Conservation (phyloP, 1,284 basidiomycete genomes). For the Pseudozyma pruni region DNA sequence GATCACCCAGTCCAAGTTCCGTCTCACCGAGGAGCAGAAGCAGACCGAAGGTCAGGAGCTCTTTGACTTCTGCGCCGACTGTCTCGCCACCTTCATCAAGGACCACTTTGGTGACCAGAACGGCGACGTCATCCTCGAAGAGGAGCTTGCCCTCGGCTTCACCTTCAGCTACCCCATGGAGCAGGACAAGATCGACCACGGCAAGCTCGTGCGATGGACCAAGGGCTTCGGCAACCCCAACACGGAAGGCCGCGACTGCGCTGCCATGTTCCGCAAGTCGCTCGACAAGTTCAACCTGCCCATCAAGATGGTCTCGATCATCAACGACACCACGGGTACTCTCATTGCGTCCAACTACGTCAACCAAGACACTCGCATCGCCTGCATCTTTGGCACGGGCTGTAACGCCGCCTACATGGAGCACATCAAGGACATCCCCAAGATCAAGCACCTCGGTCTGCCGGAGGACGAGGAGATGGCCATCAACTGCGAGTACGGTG, state of each 20-base stretch:
- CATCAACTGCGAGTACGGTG: conserved; percentile 97
- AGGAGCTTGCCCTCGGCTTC: conserved; percentile 86
- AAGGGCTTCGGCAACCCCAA: conserved; percentile 95
- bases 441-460: conserved; percentile 81
- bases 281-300: conserved; percentile 74
- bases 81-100: conserved; percentile 86
- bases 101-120: conserved; percentile 75
- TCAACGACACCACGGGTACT: conserved; percentile 95
- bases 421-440: conserved; percentile 78
- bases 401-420: conserved; percentile 92
- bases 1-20: conserved; percentile 96
- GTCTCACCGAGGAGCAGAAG: conserved; percentile 96
- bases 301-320: conserved; percentile 65
- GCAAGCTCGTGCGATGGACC: conserved; percentile 94
- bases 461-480: conserved; percentile 81
- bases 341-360: conserved; percentile 97
- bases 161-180: conserved; percentile 75
- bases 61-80: conserved; percentile 97
- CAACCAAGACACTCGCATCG: conserved; percentile 87
- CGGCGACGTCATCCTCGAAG: conserved; percentile 75
- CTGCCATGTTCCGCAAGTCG: conserved; percentile 86
- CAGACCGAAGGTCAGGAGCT: conserved; percentile 93
- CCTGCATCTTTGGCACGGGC: conserved; percentile 96
- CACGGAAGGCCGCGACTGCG: conserved; percentile 92
- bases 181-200: conserved; percentile 93